These are phyloP conservation scores for Tillandsia leiboldiana DNA, from an alignment of 176 grass and related monocot genomes.

Conservation along the genomic window DNA sequence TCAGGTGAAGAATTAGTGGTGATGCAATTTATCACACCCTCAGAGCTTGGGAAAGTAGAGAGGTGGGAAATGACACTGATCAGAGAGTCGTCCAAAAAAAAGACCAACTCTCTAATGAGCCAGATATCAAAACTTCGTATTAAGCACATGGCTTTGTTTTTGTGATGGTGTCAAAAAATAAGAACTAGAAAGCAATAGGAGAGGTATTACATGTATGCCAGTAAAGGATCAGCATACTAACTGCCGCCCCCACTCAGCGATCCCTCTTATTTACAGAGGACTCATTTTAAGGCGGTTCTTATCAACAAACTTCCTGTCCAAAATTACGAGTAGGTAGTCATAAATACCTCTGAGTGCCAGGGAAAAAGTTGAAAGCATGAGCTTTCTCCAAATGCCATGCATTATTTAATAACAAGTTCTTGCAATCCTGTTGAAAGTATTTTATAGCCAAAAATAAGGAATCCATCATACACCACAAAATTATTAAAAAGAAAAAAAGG, in stretches of 20 bases:
- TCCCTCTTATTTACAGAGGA: too few species aligned
- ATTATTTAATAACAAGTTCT: conserved; percentile 57
- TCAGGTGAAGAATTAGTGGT: background rate
- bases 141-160: too few species aligned
- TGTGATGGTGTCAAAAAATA: too few species aligned
- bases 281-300: too few species aligned
- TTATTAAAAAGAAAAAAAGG: background rate
- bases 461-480: background rate
- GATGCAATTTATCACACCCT: background rate
- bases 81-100: background rate
- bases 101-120: too few species aligned
- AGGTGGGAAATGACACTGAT: background rate
- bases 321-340: background rate
- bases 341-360: conserved; percentile 81
- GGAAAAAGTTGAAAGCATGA: conserved; percentile 98
- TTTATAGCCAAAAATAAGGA: background rate
- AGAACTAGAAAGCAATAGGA: too few species aligned
- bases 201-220: too few species aligned
- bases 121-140: too few species aligned
- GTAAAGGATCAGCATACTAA: too few species aligned
- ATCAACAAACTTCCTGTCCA: conserved; percentile 5
- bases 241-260: too few species aligned
- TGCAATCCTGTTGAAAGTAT: conserved; percentile 68
- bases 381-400: conserved; percentile 87
- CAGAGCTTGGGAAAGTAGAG: background rate